Conservation (phyloP, 345 rosid genomes). For the Populus ilicifolia region DNA sequence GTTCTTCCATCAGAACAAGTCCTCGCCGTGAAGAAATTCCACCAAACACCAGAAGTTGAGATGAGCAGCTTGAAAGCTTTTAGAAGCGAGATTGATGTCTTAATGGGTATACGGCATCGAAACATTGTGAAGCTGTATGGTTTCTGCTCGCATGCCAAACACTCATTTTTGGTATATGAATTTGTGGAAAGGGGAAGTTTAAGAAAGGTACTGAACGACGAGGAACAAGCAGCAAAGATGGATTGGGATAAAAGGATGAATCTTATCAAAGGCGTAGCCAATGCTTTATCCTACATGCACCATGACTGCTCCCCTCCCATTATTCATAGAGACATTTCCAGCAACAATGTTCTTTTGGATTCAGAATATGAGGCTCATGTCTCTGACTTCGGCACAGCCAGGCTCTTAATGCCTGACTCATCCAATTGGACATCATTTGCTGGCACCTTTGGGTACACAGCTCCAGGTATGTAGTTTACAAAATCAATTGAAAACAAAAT, state of each 20-base stretch:
- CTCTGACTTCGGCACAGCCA: slow-evolving; percentile 18
- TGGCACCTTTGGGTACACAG: slow-evolving; percentile 14
- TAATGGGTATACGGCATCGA: not conserved
- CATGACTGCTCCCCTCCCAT: slow-evolving; percentile 13
- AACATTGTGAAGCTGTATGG: slow-evolving; percentile 6
- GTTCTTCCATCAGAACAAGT: not conserved
- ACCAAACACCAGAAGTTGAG: not conserved
- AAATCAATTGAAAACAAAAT: not conserved
- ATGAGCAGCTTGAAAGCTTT: slow-evolving; percentile 2
- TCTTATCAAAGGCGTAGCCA: slow-evolving; percentile 4
- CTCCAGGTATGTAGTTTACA: slow-evolving; percentile 2
- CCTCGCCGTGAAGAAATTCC: slow-evolving; percentile 15
- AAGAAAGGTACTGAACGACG: not conserved
- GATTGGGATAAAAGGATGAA: slow-evolving; percentile 9
- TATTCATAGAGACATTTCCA: slow-evolving; percentile 12
- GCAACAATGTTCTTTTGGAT: slow-evolving; percentile 18
- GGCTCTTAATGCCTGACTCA: slow-evolving; percentile 2
- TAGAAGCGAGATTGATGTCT: not conserved
- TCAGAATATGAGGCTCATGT: slow-evolving; percentile 1
- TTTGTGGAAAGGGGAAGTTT: slow-evolving; percentile 16
- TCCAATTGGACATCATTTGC: slow-evolving; percentile 4
- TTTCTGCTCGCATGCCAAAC: not conserved
- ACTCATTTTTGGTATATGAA: slow-evolving; percentile 13
- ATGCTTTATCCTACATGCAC: slow-evolving; percentile 17
- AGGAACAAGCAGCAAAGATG: not conserved